Base-by-base conservation (phyloP, 1,284 basidiomycete species). In the Ceratobasidium sp. region DNA sequence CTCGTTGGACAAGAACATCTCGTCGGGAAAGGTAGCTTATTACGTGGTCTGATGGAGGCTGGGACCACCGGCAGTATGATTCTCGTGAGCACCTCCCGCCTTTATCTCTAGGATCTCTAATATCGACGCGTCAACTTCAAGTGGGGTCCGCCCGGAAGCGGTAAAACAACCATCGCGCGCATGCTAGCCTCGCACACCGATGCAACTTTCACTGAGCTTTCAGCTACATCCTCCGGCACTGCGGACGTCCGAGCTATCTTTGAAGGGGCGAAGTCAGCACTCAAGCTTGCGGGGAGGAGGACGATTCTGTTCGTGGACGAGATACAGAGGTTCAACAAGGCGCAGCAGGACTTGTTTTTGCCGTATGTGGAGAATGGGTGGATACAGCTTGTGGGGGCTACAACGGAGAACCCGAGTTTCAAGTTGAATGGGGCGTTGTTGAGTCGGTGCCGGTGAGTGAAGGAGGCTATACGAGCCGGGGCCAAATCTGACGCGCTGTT, bases 351-450 rank as follows among this genome's bases (percentile, higher is more conserved):
- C 77, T 85, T 93, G 11, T 93, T 94, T 80, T 83, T 95, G 13
- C 93, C 93, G 0, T 93, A 88, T 75, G 85, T 95, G 5, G 93
- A 95, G 78, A 88, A 88, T 75, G 93, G 93, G 1, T 87, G 87
- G 76, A 87, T 95, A 26, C 91, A 91, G 81, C 83, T 96, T 43
- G 88, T 97, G 74, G 93, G 93, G 18, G 94, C 95, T 0, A 97
- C 95, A 1, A 97, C 95, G 0, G 95, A 97, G 80, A 97, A 97
- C 78, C 95, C 95, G 0, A 94, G 92, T 0, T 97, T 96, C 83
- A 93, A 91, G 77, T 81, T 94, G 50, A 92, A 88, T 62, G 87
- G 87, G 43, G 92, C 94, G 3, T 83, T 96, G 44, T 82, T 95
- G 46, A 93, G 91, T 77, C 88, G 94, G 55, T 94, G 93, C 81